Percentiles rank a stretch among this genome's conserved stretches.
Evolutionary conservation across 306 rosid species (phyloP).

Genomic region (Quercus aquifolioides): DNA sequence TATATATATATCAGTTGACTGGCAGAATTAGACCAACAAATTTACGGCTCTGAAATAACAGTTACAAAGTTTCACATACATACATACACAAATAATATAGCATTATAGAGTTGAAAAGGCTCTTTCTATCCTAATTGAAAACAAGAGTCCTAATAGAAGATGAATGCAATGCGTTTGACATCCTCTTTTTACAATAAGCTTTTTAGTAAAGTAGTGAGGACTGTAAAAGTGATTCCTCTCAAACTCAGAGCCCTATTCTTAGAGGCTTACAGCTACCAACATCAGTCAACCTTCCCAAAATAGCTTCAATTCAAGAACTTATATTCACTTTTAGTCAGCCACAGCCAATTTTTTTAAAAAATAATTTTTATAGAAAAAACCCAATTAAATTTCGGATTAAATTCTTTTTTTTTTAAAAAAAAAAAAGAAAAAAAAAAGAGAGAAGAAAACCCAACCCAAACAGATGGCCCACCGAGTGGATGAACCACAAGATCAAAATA

Average conservation of each 20-base stretch:
- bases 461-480: background rate
- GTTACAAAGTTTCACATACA: no score
- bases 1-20: no score
- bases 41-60: no score
- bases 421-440: background rate
- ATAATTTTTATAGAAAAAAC: background rate
- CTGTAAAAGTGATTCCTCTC: background rate
- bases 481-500: background rate
- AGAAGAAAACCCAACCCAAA: background rate
- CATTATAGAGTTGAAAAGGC: no score
- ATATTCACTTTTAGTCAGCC: background rate
- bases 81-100: no score
- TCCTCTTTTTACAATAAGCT: no score
- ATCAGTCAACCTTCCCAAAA: background rate
- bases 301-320: background rate
- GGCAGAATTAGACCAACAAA: no score
- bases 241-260: background rate
- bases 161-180: background rate
- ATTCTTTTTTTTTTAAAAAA: background rate
- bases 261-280: background rate
- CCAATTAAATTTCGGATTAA: background rate
- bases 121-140: background rate
- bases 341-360: background rate
- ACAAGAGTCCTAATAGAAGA: background rate
- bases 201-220: background rate